Conservation (phyloP, 2,329 filamentous ascomycete genomes). For the Fusarium sp. region DNA sequence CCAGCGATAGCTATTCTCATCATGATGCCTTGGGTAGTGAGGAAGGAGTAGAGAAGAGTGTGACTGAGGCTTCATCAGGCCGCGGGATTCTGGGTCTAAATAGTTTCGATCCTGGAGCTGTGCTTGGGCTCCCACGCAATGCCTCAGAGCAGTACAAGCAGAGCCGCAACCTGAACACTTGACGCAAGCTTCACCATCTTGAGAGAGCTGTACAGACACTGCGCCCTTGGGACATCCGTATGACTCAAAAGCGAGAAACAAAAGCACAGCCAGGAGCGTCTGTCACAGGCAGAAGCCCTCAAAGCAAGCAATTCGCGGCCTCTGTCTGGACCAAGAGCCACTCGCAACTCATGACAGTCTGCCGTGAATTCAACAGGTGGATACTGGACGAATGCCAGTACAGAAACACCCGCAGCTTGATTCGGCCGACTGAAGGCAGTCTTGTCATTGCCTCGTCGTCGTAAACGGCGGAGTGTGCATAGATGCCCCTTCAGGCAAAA, state of each 20-base stretch:
- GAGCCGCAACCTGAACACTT: conserved; percentile 37
- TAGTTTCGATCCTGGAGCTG: conserved; percentile 21
- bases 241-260: conserved; percentile 32
- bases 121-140: conserved; percentile 6
- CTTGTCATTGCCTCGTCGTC: conserved; percentile 2
- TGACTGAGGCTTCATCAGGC: conserved; percentile 28
- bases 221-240: conserved; percentile 9
- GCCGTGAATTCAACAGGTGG: conserved; percentile 30
- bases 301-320: conserved; percentile 23
- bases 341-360: conserved; percentile 28
- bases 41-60: conserved; percentile 1
- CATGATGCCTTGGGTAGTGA: conserved; percentile 44
- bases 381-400: conserved; percentile 31
- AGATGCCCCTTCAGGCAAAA: conserved; percentile 21
- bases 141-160: conserved; percentile 14
- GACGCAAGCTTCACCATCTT: conserved; percentile 9
- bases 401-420: conserved; percentile 10
- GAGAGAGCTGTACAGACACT: conserved; percentile 5
- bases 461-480: conserved; percentile 20
- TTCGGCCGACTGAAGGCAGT: conserved; percentile 10
- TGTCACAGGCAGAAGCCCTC: conserved; percentile 41
- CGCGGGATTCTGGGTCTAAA: conserved; percentile 34
- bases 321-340: conserved; percentile 21
- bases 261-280: conserved; percentile 23
- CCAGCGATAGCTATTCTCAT: conserved; percentile 64